Conservation (phyloP, 2,329 filamentous ascomycete species). For the Clarireedia monteithiana region DNA sequence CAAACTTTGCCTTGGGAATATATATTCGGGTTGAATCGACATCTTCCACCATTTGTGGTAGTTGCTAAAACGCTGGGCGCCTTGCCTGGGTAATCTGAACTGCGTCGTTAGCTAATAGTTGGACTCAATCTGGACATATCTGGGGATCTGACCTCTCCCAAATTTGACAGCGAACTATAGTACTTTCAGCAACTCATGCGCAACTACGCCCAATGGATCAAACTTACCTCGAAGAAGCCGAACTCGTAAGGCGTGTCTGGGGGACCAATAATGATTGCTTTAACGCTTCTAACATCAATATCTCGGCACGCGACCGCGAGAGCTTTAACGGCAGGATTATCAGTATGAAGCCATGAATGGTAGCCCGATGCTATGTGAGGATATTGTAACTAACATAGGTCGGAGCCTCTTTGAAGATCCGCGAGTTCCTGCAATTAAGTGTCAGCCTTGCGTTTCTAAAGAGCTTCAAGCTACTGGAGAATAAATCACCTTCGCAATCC, state of each 20-base stretch:
- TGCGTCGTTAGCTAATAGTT: conserved; percentile 5
- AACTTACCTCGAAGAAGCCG: conserved; percentile 83
- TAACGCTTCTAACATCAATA: conserved; percentile 79
- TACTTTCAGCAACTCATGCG: conserved; percentile 23
- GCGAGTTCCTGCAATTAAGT: conserved; percentile 60
- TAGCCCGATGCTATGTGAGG: too few species aligned
- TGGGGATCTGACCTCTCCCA: conserved; percentile 52
- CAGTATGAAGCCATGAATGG: conserved; percentile 9
- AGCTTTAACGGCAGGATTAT: conserved; percentile 39
- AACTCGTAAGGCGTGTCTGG: conserved; percentile 95
- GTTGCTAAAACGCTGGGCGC: conserved; percentile 55
- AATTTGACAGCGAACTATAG: conserved; percentile 69
- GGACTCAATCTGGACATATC: not conserved
- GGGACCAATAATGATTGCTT: conserved; percentile 82
- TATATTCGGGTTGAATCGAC: conserved; percentile 95
- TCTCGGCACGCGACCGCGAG: conserved; percentile 84
- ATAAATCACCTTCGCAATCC: conserved; percentile 65
- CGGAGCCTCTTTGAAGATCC: conserved; percentile 74
- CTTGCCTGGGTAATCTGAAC: conserved; percentile 70
- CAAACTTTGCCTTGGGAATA: conserved; percentile 90
- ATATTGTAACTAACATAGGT: conserved; percentile 60
- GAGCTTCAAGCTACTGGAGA: conserved; percentile 23
- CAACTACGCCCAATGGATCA: not conserved
- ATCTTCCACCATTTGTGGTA: conserved; percentile 83
- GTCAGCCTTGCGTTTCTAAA: conserved; percentile 31